Conservation (phyloP, 495 filamentous ascomycete genomes). For the Podospora sp. region DNA sequence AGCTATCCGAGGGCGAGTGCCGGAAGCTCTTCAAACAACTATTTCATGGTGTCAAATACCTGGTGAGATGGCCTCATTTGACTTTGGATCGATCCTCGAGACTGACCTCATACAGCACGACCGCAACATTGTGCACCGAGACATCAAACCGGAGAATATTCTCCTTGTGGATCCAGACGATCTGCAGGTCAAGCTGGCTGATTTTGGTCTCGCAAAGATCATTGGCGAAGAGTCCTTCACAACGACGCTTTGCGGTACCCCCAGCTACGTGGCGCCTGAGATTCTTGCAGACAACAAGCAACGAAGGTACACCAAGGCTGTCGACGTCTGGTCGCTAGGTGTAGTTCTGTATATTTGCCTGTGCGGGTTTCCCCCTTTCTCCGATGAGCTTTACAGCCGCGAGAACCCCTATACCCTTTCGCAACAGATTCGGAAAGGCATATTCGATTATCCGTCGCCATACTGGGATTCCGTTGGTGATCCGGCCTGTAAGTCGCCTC, state of each 20-base stretch:
- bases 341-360: constrained; percentile 99
- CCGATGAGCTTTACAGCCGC: constrained; percentile 83
- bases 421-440: constrained; percentile 85
- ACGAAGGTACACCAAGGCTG: constrained; percentile 89
- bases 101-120: constrained; percentile 76
- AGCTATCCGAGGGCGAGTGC: constrained; percentile 80
- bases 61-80: constrained; percentile 67
- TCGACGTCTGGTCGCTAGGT: constrained; percentile 96
- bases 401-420: constrained; percentile 81
- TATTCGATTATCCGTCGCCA: constrained; percentile 93
- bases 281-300: constrained; percentile 78
- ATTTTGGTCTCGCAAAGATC: constrained; percentile 98
- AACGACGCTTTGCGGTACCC: constrained; percentile 94
- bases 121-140: constrained; percentile 94
- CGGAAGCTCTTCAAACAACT: constrained; percentile 88
- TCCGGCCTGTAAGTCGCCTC: constrained; percentile 58
- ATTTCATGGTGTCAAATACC: constrained; percentile 90
- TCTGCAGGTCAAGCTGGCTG: constrained; percentile 86
- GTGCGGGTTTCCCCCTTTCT: constrained; percentile 97
- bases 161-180: constrained; percentile 75
- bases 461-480: constrained; percentile 97
- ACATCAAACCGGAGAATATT: constrained; percentile 99
- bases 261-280: constrained; percentile 94
- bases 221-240: constrained; percentile 99
- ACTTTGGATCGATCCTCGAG: constrained; percentile 26